Evolutionary conservation across 805 yeast species (phyloP).

Genomic region (Priceomyces haplophilus): DNA sequence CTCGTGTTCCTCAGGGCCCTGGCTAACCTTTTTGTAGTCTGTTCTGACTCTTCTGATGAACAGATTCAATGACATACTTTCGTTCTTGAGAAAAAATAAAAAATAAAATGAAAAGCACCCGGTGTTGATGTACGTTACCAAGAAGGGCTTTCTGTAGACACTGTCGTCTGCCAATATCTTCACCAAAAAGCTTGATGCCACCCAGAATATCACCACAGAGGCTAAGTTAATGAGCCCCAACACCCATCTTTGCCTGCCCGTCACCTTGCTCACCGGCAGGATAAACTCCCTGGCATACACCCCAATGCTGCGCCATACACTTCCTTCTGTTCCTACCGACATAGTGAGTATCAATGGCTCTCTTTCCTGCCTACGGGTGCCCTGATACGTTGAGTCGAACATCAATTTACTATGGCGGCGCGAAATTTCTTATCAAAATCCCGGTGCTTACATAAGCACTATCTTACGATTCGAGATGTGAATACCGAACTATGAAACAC

Average conservation of each 20-base stretch:
- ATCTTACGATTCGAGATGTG: background rate
- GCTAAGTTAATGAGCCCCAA: slow-evolving; percentile 71
- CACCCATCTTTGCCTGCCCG: slow-evolving; percentile 56
- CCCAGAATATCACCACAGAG: slow-evolving; percentile 86
- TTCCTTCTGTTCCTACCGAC: slow-evolving; percentile 2
- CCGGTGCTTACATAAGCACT: background rate
- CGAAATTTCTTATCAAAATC: background rate
- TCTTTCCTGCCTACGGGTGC: too few species aligned
- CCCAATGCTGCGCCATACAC: slow-evolving; percentile 3
- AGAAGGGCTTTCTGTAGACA: slow-evolving; percentile 81
- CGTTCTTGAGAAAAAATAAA: slow-evolving; percentile 49
- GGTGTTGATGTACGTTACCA: slow-evolving; percentile 89
- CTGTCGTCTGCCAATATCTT: slow-evolving; percentile 70
- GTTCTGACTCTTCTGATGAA: slow-evolving; percentile 21
- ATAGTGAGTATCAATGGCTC: background rate
- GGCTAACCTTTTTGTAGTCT: slow-evolving; percentile 19
- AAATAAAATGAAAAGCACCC: slow-evolving; percentile 78
- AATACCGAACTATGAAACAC: too few species aligned
- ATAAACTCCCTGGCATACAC: slow-evolving; percentile 17
- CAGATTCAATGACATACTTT: slow-evolving; percentile 18
- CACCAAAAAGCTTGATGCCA: slow-evolving; percentile 79
- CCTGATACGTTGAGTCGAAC: too few species aligned
- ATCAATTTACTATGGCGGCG: background rate
- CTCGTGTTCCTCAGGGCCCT: slow-evolving; percentile 11
- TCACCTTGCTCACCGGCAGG: slow-evolving; percentile 21